phyloP scores from a whole-genome alignment of 306 rosid species.

The Albizia julibrissin region DNA sequence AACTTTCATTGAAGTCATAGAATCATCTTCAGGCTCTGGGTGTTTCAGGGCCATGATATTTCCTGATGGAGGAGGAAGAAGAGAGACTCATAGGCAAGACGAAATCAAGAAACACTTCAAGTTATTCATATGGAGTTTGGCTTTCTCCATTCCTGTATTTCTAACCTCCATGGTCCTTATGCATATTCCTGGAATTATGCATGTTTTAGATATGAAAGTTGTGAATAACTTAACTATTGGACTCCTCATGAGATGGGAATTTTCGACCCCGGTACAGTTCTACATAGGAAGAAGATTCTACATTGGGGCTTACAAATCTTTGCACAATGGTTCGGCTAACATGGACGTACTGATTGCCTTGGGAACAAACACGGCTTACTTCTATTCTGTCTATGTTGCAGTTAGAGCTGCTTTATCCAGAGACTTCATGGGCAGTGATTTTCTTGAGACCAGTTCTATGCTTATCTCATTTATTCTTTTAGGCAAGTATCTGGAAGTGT shows the following conservation, averaged over 20 bases:
- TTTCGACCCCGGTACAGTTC: conserved; percentile 76
- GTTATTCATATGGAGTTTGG: conserved; percentile 61
- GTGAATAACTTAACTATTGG: conserved; percentile 65
- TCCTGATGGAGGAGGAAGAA: conserved; percentile 48
- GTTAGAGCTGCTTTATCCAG: conserved; percentile 52
- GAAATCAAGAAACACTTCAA: conserved; percentile 59
- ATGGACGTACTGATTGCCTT: conserved; percentile 81
- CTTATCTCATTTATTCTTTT: conserved; percentile 71
- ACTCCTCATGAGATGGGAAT: conserved; percentile 60
- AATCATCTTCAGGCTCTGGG: conserved; percentile 58
- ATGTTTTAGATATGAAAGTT: conserved; percentile 48
- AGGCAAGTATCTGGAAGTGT: conserved; percentile 76
- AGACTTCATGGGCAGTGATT: conserved; percentile 65
- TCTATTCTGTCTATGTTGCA: conserved; percentile 63
- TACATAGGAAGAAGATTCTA: conserved; percentile 69
- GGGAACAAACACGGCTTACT: conserved; percentile 87
- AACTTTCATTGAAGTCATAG: conserved; percentile 56
- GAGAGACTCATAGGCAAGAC: conserved; percentile 40
- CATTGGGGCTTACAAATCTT: conserved; percentile 61
- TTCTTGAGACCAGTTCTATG: conserved; percentile 84
- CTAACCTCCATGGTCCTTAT: conserved; percentile 76
- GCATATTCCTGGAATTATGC: conserved; percentile 61
- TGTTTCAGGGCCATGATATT: conserved; percentile 59
- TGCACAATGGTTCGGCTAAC: conserved; percentile 68
- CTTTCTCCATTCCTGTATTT: conserved; percentile 67